Evolutionary conservation across 805 yeast genomes (phyloP).

Genomic region (Candida anglica): DNA sequence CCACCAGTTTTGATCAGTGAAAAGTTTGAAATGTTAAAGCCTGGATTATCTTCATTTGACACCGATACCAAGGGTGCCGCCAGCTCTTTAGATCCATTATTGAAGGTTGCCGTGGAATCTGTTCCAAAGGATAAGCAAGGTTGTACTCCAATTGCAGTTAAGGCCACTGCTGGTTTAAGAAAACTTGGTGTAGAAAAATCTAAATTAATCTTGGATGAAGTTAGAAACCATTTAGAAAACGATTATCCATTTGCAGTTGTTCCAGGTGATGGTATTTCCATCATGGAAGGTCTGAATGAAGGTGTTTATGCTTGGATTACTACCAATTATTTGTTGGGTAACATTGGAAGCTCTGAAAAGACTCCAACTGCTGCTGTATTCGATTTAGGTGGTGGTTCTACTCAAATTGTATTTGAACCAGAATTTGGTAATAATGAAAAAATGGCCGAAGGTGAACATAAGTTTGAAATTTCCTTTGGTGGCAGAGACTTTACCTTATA

Average conservation of each 20-base stretch:
- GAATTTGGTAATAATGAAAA: conserved; percentile 52
- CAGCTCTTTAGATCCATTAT: conserved; percentile 76
- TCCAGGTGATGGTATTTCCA: conserved; percentile 77
- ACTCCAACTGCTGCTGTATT: conserved; percentile 93
- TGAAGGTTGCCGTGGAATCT: conserved; percentile 67
- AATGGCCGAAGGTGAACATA: conserved; percentile 85
- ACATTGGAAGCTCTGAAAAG: conserved; percentile 77
- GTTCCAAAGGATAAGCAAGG: conserved; percentile 70
- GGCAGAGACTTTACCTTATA: conserved; percentile 75
- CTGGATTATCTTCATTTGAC: conserved; percentile 86
- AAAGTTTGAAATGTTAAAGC: conserved; percentile 82
- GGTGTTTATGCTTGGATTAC: conserved; percentile 99
- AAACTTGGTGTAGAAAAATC: conserved; percentile 75
- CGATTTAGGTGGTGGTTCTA: conserved; percentile 97
- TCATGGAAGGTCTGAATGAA: conserved; percentile 96
- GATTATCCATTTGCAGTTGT: conserved; percentile 93
- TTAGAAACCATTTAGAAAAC: conserved; percentile 66
- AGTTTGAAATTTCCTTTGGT: conserved; percentile 76
- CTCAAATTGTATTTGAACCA: conserved; percentile 98
- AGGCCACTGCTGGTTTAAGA: conserved; percentile 97
- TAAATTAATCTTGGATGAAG: conserved; percentile 67
- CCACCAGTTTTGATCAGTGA: conserved; percentile 82
- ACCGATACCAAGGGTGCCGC: conserved; percentile 85
- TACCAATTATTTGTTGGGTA: conserved; percentile 87
- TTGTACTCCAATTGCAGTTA: conserved; percentile 93